phyloP scores from a whole-genome alignment of 805 yeast species.

The Ogataea minuta region DNA sequence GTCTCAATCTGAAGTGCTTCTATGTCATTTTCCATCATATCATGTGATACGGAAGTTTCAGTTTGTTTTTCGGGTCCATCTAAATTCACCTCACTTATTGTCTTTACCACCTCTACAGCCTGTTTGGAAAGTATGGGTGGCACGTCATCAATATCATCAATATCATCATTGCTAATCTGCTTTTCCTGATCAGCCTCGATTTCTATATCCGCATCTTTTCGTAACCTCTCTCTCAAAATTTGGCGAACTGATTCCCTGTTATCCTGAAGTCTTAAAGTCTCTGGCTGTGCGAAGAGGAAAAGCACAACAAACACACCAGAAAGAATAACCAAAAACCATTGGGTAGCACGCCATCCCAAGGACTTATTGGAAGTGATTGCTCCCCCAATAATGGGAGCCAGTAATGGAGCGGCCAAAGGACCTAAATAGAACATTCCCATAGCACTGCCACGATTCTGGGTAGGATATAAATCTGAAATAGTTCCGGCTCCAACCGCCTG shows the following conservation, averaged over 20 bases:
- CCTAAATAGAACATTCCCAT: conserved; percentile 82
- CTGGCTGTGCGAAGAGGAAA: conserved; percentile 66
- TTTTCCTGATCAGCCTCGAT: conserved; percentile 9
- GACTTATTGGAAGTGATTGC: conserved; percentile 50
- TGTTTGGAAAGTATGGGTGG: no score
- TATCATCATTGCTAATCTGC: conserved; percentile 11
- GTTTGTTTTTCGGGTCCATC: no score
- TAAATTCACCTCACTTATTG: no score
- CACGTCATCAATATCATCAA: no score
- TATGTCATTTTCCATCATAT: conserved; percentile 23
- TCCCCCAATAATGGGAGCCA: conserved; percentile 82
- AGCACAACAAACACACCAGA: conserved; percentile 52
- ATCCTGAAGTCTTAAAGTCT: conserved; percentile 67
- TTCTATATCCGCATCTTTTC: conserved; percentile 17
- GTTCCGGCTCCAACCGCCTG: conserved; percentile 92
- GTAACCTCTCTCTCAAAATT: conserved; percentile 39
- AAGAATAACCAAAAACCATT: conserved; percentile 74
- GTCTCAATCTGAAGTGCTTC: no score
- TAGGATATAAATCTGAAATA: conserved; percentile 66
- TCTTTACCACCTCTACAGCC: no score
- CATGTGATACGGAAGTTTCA: no score
- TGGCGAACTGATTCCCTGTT: conserved; percentile 52
- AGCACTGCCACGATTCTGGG: conserved; percentile 70
- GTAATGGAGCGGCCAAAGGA: conserved; percentile 74
- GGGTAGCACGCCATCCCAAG: conserved; percentile 90